Evolutionary conservation across 2,329 filamentous ascomycete species (phyloP), one percentile per base, ranked within the genome.

Genomic region (Cercospora sojina): DNA sequence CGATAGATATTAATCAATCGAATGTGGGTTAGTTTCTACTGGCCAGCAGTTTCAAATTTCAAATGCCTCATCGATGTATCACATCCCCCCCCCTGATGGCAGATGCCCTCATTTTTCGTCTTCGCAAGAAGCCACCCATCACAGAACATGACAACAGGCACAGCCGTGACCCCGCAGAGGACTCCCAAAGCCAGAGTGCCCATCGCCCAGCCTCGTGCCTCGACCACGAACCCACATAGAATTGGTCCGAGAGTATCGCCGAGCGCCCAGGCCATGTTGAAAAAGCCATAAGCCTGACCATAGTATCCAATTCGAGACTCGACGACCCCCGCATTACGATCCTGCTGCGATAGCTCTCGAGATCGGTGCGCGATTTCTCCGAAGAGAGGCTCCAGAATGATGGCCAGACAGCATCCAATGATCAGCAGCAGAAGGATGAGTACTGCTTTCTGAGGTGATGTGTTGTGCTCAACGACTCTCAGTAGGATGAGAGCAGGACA

Each of bases 251-350:
- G 56, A 27, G 70, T 68, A 53, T 69, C 67, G 1, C 74, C 73
- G 13, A 64, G 62, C 5, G 68, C 67, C 72, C 72, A 75, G 1
- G 70, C 73, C 60, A 74, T 69, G 53, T 74, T 75, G 53, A 74
- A 74, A 20, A 73, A 63, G 12, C 69, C 85, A 73, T 88, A 88
- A 0, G 85, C 85, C 71, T 88, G 84, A 7, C 86, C 87, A 38
- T 73, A 73, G 10, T 68, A 69, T 12, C 71, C 67, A 18, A 49
- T 43, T 38, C 32, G 59, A 32, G 61, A 59, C 20, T 20, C 58
- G 8, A n/a, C 58, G 8, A n/a, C 38, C 7, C 67, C 69, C 4
- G 61, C 51, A 20, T 70, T 62, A 8, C 62, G 35, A 23, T 67
- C 64, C 47, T 72, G 58, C 38, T 43, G 32, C 53, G 49, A 38